Conservation (phyloP, 164 flowering plant species). For the Annona squamosa region DNA sequence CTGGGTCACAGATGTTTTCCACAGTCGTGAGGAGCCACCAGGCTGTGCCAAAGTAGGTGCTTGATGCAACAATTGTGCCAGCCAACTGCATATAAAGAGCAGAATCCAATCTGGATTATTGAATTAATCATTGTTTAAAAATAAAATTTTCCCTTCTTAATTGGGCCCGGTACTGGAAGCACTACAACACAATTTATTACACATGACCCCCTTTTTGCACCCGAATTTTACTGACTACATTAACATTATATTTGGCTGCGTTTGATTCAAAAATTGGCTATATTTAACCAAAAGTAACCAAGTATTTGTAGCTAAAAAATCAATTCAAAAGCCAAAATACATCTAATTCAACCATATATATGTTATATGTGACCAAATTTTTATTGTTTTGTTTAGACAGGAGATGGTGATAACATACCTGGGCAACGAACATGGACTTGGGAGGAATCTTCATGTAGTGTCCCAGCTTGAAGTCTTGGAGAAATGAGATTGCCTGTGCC, state of each 20-base stretch:
- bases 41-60: constrained; percentile 40
- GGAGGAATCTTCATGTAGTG: constrained; percentile 82
- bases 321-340: too few species aligned
- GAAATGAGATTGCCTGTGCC: constrained; percentile 42
- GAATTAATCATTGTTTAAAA: too few species aligned
- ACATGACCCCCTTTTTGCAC: too few species aligned
- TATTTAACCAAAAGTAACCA: too few species aligned
- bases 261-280: too few species aligned
- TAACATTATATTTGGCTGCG: too few species aligned
- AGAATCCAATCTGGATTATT: neutral
- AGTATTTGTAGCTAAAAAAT: too few species aligned
- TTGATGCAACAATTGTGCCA: constrained; percentile 39
- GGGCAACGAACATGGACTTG: constrained; percentile 53
- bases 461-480: constrained; percentile 61
- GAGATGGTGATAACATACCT: constrained; percentile 26
- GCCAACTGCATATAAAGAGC: constrained; percentile 26
- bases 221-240: too few species aligned
- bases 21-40: constrained; percentile 53
- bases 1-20: constrained; percentile 35
- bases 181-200: too few species aligned
- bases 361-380: neutral
- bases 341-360: too few species aligned
- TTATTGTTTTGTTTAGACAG: neutral
- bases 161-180: too few species aligned
- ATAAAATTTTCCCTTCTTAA: too few species aligned